Conservation (phyloP, 1,139 yeast genomes). For the Protomyces inouyei region DNA sequence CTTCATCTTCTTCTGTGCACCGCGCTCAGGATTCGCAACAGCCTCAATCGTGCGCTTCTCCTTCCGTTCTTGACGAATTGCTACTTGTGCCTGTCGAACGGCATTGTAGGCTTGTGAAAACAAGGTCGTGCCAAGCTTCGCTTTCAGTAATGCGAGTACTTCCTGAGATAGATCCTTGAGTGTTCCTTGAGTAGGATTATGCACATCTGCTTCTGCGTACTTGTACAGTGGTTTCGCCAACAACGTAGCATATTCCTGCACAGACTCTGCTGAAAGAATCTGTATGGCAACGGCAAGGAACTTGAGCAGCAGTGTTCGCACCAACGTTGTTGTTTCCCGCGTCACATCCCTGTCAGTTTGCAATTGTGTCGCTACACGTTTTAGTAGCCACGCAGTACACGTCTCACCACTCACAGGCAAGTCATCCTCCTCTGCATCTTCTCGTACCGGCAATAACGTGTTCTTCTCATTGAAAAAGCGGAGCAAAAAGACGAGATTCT, state of each 20-base stretch:
- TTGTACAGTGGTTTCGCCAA: slow-evolving; percentile 36
- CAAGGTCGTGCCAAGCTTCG: slow-evolving; percentile 65
- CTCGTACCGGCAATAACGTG: slow-evolving; percentile 40
- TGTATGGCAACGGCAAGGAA: slow-evolving; percentile 56
- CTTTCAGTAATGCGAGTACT: slow-evolving; percentile 63
- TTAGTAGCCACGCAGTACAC: slow-evolving; percentile 20
- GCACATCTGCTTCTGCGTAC: slow-evolving; percentile 27
- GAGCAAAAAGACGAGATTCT: slow-evolving; percentile 60
- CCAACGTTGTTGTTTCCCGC: slow-evolving; percentile 21
- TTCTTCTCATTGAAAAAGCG: slow-evolving; percentile 56
- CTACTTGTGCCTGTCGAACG: slow-evolving; percentile 57
- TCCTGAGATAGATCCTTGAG: slow-evolving; percentile 59
- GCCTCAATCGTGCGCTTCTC: slow-evolving; percentile 73
- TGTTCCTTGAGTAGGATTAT: slow-evolving; percentile 39
- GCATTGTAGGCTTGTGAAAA: slow-evolving; percentile 61
- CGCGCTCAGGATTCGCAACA: slow-evolving; percentile 70
- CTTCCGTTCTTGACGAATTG: slow-evolving; percentile 69
- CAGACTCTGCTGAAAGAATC: slow-evolving; percentile 44
- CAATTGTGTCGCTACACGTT: slow-evolving; percentile 30
- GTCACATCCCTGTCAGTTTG: slow-evolving; percentile 24
- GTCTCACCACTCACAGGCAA: slow-evolving; percentile 27
- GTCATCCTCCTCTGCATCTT: slow-evolving; percentile 34
- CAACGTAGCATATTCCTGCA: slow-evolving; percentile 45
- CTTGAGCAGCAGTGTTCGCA: slow-evolving; percentile 38
- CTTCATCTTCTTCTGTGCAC: slow-evolving; percentile 59